Conservation (phyloP, 176 grass and related monocot genomes). For the Urochloa ruziziensis region DNA sequence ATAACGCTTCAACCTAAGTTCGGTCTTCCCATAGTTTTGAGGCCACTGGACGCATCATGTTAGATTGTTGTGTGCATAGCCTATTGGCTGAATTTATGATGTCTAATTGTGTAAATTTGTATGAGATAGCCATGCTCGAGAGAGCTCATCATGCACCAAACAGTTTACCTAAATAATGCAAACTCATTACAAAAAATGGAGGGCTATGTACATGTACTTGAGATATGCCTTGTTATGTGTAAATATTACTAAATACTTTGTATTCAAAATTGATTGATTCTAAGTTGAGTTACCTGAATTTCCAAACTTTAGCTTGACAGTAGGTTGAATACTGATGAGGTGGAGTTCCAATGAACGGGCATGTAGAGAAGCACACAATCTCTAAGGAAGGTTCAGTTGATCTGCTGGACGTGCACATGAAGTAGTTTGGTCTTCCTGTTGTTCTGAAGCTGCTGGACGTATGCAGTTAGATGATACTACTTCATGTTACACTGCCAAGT, state of each 20-base stretch:
- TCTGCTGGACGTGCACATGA: background rate
- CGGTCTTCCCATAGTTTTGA: constrained; percentile 30
- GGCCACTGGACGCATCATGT: background rate
- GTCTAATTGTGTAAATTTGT: background rate
- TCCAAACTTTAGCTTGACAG: background rate
- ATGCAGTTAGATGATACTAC: background rate
- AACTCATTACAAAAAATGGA: too few relatives aligned
- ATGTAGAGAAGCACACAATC: too few relatives aligned
- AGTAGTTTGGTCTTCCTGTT: constrained; percentile 28
- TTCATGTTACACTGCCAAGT: too few relatives aligned
- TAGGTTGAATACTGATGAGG: background rate
- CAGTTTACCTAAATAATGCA: too few relatives aligned
- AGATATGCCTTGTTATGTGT: too few relatives aligned
- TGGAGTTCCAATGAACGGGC: too few relatives aligned
- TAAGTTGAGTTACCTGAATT: background rate
- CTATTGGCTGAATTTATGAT: background rate
- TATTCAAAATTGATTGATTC: background rate
- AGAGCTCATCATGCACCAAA: too few relatives aligned
- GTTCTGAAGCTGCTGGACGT: background rate
- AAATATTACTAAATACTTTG: too few relatives aligned
- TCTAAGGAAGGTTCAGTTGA: background rate
- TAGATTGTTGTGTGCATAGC: background rate
- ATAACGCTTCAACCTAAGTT: constrained; percentile 33
- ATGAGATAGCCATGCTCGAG: too few relatives aligned
- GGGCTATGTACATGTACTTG: too few relatives aligned